Evolutionary conservation across 306 rosid genomes (phyloP).

Genomic region (Prosopis cineraria): DNA sequence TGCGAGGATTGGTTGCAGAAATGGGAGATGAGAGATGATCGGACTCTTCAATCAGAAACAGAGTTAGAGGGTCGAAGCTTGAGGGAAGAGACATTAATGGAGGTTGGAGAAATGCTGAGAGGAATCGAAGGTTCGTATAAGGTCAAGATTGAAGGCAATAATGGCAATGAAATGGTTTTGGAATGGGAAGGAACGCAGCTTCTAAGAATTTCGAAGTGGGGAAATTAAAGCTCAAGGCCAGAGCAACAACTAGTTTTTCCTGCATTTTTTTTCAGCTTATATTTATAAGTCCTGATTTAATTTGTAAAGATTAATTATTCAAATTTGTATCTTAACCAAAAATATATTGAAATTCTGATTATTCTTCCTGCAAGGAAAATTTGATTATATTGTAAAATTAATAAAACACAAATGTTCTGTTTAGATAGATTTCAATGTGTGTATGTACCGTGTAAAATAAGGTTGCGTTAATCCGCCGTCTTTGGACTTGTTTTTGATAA

Average conservation of each 20-base stretch:
- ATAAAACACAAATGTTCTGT: background rate
- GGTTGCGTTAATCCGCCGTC: background rate
- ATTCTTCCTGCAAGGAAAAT: background rate
- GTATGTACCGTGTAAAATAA: no score
- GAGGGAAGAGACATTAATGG: conserved; percentile 49
- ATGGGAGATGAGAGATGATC: conserved; percentile 45
- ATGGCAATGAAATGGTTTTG: conserved; percentile 52
- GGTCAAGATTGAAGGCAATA: conserved; percentile 45
- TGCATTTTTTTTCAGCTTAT: background rate
- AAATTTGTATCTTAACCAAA: background rate
- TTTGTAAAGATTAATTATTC: conserved; percentile 36
- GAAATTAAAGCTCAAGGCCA: conserved; percentile 29
- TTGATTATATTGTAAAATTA: background rate
- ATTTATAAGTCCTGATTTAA: background rate
- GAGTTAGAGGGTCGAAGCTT: conserved; percentile 44
- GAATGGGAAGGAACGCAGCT: conserved; percentile 54
- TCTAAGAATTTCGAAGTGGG: conserved; percentile 63
- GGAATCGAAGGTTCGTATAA: conserved; percentile 43
- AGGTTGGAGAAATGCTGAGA: conserved; percentile 51
- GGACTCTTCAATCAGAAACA: conserved; percentile 7
- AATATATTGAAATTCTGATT: background rate
- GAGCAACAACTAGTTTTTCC: background rate
- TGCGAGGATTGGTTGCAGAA: conserved; percentile 47
- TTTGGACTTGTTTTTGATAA: background rate
- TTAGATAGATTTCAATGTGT: no score